Evolutionary conservation across 257 asterid genomes (phyloP).

Genomic region (Nicotiana knightiana): DNA sequence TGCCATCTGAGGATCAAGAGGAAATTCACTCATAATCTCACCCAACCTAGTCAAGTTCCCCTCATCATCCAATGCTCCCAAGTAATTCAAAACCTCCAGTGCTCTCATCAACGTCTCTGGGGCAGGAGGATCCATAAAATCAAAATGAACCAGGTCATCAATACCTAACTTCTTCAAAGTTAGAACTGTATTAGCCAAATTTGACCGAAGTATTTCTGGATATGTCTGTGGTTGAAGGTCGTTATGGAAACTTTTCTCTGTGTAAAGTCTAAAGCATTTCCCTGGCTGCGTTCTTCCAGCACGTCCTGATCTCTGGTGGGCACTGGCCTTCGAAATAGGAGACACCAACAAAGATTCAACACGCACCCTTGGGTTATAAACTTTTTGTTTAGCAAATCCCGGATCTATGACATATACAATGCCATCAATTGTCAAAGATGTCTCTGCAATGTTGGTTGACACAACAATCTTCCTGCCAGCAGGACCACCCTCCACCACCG

Average conservation of each 20-base stretch:
- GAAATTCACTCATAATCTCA: conserved; percentile 90
- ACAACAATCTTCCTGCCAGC: conserved; percentile 96
- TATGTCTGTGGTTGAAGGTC: conserved; percentile 94
- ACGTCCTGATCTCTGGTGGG: conserved; percentile 96
- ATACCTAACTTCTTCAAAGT: conserved; percentile 90
- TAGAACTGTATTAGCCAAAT: conserved; percentile 87
- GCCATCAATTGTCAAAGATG: conserved; percentile 96
- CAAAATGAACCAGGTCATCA: conserved; percentile 90
- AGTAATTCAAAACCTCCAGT: conserved; percentile 84
- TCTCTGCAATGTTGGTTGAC: conserved; percentile 95
- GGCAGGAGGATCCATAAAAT: conserved; percentile 99
- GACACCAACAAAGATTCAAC: conserved; percentile 96
- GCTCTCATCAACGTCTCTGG: conserved; percentile 98
- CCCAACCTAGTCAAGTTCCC: conserved; percentile 90
- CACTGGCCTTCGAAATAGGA: conserved; percentile 98
- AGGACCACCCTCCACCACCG: conserved; percentile 75
- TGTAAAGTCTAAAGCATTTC: conserved; percentile 91
- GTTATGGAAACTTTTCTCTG: conserved; percentile 74
- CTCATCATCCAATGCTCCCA: conserved; percentile 94
- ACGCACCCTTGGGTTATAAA: conserved; percentile 87
- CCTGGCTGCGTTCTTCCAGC: conserved; percentile 99
- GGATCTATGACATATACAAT: conserved; percentile 97
- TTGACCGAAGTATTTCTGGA: conserved; percentile 87
- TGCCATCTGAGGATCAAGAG: conserved; percentile 93
- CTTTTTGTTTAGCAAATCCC: conserved; percentile 90